Evolutionary conservation across 2,329 filamentous ascomycete genomes (phyloP).

Genomic region (Neofusicoccum cordaticola): DNA sequence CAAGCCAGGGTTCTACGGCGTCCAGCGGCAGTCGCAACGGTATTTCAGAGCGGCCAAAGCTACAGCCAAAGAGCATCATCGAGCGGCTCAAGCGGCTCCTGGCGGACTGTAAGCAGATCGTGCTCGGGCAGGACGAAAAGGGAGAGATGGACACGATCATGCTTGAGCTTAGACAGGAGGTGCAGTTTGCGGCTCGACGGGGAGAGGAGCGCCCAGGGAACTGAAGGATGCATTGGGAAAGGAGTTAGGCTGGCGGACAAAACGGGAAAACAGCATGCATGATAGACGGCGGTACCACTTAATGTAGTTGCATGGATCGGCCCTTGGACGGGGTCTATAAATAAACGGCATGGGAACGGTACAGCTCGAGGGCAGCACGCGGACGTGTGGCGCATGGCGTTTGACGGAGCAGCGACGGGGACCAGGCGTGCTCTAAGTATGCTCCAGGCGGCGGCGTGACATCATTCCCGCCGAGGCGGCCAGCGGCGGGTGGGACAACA

Average conservation of each 20-base stretch:
- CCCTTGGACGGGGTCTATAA: neutral
- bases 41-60: neutral
- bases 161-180: constrained; percentile 72
- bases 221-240: neutral
- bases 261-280: constrained; percentile 6
- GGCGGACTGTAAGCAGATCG: constrained; percentile 56
- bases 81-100: constrained; percentile 56
- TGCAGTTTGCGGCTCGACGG: constrained; percentile 67
- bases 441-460: neutral
- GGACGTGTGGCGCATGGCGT: neutral
- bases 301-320: constrained; percentile 3
- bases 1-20: constrained; percentile 12
- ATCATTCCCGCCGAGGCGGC: neutral
- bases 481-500: neutral
- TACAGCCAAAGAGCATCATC: constrained; percentile 50
- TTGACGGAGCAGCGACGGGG: neutral
- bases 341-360: neutral
- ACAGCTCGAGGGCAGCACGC: too few species aligned
- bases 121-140: constrained; percentile 64
- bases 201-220: constrained; percentile 18
- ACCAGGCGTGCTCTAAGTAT: too few species aligned
- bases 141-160: constrained; percentile 73
- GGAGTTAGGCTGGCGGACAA: neutral
- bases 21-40: neutral
- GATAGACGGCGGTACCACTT: constrained; percentile 1